Conservation (phyloP, 1,139 yeast genomes). For the Nematodospora anomalae region DNA sequence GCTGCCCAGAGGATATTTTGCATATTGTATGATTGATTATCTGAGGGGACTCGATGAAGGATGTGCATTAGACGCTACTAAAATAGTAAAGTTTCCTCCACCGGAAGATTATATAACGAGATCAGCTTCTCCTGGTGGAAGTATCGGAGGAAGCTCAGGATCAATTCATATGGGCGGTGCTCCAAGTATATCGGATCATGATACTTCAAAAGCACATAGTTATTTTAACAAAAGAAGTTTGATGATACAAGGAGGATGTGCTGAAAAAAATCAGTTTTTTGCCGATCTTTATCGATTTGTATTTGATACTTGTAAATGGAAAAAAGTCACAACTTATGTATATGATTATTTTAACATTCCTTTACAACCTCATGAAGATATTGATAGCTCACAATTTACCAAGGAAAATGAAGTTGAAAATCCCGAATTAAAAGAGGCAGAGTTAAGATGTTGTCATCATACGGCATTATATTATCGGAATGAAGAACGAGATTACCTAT, state of each 20-base stretch:
- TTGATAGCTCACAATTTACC: slow-evolving; percentile 21
- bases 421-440: slow-evolving; percentile 41
- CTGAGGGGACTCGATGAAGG: slow-evolving; percentile 20
- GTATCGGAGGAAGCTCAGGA: slow-evolving; percentile 12
- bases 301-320: slow-evolving; percentile 40
- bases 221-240: slow-evolving; percentile 32
- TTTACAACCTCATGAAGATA: slow-evolving; percentile 31
- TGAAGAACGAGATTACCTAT: slow-evolving; percentile 38
- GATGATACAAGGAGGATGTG: slow-evolving; percentile 45
- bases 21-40: slow-evolving; percentile 31
- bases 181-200: slow-evolving; percentile 7
- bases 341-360: slow-evolving; percentile 37
- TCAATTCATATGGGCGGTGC: slow-evolving; percentile 19
- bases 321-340: slow-evolving; percentile 31
- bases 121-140: slow-evolving; percentile 5
- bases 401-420: slow-evolving; percentile 26
- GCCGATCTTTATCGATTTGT: slow-evolving; percentile 36
- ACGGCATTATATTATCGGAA: slow-evolving; percentile 36
- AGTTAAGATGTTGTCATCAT: slow-evolving; percentile 46
- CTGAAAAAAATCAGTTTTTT: slow-evolving; percentile 30
- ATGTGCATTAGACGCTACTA: slow-evolving; percentile 17
- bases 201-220: slow-evolving; percentile 17
- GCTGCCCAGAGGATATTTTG: slow-evolving; percentile 43
- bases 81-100: slow-evolving; percentile 2
- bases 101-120: slow-evolving; percentile 9